These are phyloP conservation scores for Psilocybe azurescens DNA, from an alignment of 768 basidiomycete species.

Conservation along the genomic window DNA sequence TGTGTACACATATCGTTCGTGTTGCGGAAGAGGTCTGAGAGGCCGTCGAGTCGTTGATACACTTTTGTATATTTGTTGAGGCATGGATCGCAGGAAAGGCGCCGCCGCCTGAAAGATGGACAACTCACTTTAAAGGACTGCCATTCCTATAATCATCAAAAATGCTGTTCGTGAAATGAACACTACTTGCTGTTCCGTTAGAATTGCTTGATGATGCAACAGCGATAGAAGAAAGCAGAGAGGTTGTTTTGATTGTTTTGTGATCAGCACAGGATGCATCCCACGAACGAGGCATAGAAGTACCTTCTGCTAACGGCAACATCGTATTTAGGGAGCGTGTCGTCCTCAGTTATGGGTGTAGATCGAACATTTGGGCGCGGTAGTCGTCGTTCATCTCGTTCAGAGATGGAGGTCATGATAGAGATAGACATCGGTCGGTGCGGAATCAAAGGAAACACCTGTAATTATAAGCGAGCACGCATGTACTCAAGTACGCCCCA, in stretches of 20 bases:
- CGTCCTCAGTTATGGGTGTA: constrained; percentile 27
- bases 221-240: not conserved
- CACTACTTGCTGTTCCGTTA: constrained; percentile 28
- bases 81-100: not conserved
- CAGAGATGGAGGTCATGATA: constrained; percentile 24
- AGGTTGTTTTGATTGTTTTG: constrained; percentile 7
- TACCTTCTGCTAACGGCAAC: constrained; percentile 45
- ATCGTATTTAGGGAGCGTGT: constrained; percentile 47
- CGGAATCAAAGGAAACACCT: not conserved
- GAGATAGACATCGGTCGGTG: constrained; percentile 28
- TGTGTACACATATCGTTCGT: constrained; percentile 56
- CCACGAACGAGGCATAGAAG: constrained; percentile 14
- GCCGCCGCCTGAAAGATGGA: constrained; percentile 1
- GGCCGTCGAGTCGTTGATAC: constrained; percentile 22
- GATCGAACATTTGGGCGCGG: constrained; percentile 3
- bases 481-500: not conserved
- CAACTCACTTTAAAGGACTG: constrained; percentile 29
- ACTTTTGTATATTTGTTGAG: constrained; percentile 14
- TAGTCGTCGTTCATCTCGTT: constrained; percentile 20
- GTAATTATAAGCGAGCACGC: constrained; percentile 3
- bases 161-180: constrained; percentile 22
- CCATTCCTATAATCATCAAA: constrained; percentile 21
- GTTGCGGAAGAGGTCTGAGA: constrained; percentile 30
- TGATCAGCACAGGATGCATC: constrained; percentile 24
- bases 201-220: constrained; percentile 28